Percentiles rank a stretch among this genome's conserved stretches.
These are phyloP conservation scores for Bruguiera parviflora DNA, from an alignment of 345 rosid species.

Conservation along the genomic window DNA sequence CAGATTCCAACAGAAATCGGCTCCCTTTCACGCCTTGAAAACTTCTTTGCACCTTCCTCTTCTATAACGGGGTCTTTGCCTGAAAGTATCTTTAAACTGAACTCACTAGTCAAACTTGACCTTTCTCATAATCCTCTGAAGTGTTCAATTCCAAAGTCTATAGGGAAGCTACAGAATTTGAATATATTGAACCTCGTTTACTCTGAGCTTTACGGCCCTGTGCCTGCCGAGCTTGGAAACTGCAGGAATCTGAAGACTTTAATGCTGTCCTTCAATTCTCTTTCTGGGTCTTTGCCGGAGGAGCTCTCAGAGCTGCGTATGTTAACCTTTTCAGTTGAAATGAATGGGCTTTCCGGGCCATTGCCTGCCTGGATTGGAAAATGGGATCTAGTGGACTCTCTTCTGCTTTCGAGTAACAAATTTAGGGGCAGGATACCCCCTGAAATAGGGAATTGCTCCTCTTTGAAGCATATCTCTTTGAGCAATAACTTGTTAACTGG, in stretches of 20 bases:
- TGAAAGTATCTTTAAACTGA: slow-evolving; percentile 44
- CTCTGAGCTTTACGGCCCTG: slow-evolving; percentile 55
- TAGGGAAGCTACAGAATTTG: slow-evolving; percentile 54
- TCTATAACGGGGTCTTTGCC: slow-evolving; percentile 74
- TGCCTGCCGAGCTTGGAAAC: slow-evolving; percentile 69
- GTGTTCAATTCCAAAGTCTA: slow-evolving; percentile 51
- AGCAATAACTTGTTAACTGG: slow-evolving; percentile 62
- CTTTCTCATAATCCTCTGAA: slow-evolving; percentile 81
- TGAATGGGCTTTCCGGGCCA: slow-evolving; percentile 65
- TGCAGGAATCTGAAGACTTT: slow-evolving; percentile 61
- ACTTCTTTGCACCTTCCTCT: slow-evolving; percentile 53
- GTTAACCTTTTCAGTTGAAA: slow-evolving; percentile 63
- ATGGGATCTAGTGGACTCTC: slow-evolving; percentile 57
- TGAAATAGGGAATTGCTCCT: slow-evolving; percentile 56
- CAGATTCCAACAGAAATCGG: slow-evolving; percentile 68
- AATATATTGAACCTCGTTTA: slow-evolving; percentile 53
- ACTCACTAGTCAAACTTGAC: slow-evolving; percentile 51
- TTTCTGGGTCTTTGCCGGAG: slow-evolving; percentile 62
- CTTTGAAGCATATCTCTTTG: slow-evolving; percentile 49
- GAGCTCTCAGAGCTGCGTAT: slow-evolving; percentile 60
- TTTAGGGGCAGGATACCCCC: slow-evolving; percentile 58
- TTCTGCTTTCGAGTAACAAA: slow-evolving; percentile 54
- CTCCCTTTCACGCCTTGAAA: slow-evolving; percentile 46
- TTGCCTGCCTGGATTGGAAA: slow-evolving; percentile 75
- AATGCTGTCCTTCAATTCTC: slow-evolving; percentile 63